These are phyloP conservation scores for Bolboschoenus planiculmis DNA, from an alignment of 176 grass and related monocot species.

Conservation along the genomic window DNA sequence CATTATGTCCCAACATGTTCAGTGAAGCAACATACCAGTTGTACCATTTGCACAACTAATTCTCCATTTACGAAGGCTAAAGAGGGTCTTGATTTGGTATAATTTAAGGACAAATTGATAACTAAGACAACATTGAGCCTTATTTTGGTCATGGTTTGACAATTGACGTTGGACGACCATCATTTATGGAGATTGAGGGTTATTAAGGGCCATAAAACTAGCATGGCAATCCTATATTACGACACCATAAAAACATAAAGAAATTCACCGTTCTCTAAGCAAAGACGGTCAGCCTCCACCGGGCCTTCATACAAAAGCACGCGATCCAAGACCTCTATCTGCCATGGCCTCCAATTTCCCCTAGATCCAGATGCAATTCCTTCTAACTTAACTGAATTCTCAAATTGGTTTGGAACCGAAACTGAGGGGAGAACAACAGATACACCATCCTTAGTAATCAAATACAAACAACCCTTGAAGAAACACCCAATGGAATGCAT, in stretches of 20 bases:
- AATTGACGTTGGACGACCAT: background rate
- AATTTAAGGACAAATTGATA: background rate
- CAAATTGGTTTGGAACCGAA: conserved; percentile 35
- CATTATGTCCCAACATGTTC: background rate
- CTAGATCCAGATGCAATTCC: conserved; percentile 32
- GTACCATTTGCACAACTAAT: background rate
- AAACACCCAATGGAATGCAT: conserved; percentile 68
- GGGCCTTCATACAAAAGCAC: conserved; percentile 74
- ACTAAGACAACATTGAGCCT: background rate
- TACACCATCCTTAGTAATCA: conserved; percentile 57
- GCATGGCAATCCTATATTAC: background rate
- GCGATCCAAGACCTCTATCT: conserved; percentile 89
- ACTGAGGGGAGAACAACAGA: conserved; percentile 80
- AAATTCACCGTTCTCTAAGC: conserved; percentile 72
- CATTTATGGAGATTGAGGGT: background rate
- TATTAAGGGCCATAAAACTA: background rate
- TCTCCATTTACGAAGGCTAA: background rate
- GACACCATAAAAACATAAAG: conserved; percentile 7
- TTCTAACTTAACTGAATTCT: conserved; percentile 1
- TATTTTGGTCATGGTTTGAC: background rate
- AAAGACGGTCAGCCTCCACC: conserved; percentile 61
- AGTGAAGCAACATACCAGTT: background rate
- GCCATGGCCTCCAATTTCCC: conserved; percentile 62
- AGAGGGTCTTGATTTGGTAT: background rate
- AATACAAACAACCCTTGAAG: conserved; percentile 81